Base-by-base conservation (phyloP, 495 filamentous ascomycete species). In the Lophiostoma macrostomum region DNA sequence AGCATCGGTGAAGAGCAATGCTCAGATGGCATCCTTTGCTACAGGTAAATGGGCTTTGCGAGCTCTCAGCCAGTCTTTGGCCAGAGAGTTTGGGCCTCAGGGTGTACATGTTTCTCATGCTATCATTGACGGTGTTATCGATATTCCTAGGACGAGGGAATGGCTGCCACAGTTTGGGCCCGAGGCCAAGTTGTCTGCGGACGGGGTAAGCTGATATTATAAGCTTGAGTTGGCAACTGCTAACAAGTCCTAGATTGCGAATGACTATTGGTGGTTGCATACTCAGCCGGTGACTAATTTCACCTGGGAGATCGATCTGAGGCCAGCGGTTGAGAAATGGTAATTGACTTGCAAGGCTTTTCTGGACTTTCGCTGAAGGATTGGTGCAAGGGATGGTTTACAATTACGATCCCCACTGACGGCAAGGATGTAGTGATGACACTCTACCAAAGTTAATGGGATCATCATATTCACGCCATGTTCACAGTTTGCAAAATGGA, bases 71-170 rank as follows among this genome's bases (percentile, higher is more conserved):
- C 90, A 94, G 72, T 81, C 77, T 27, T 75, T 97, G 24, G 90
- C 90, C 0, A 77, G 84, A 49, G 91, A 97, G 68, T 97, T 94
- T 66, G 88, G 86, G 0, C 91, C 91, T 0, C 77, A 90, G 65
- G 91, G 91, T 3, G 79, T 97, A 7, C 91, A 97, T 69, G 85
- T 97, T 4, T 78, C 83, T 5, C 91, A 96, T 71, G 80, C 83
- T 4, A 81, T 95, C 49, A 82, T 96, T 49, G 90, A 96, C 65
- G 90, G 88, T 2, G 79, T 91, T 13, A 96, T 96, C 72, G 88
- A 95, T 70, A 88, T 86, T 38, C 86, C 86, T 2, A 69, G 80
- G 47, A 88, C 82, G 14, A 83, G 82, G 64, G 76, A 70, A 1
- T 87, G 69, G 56, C 62, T 64, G 3, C 76, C 80, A 39, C 84